Conservation (phyloP, 805 yeast genomes). For the Candida namnaoensis region DNA sequence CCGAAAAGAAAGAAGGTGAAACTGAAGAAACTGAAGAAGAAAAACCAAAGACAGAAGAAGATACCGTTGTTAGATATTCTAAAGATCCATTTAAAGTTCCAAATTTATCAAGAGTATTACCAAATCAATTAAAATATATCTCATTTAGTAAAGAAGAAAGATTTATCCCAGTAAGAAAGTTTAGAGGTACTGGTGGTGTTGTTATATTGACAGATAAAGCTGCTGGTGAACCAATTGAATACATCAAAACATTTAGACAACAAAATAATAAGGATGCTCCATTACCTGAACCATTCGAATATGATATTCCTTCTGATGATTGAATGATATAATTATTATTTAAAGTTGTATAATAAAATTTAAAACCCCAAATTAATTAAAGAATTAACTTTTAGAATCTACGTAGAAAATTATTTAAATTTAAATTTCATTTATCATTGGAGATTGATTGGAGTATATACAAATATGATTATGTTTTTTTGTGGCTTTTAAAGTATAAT, state of each 20-base stretch:
- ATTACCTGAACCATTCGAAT: slow-evolving; percentile 59
- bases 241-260: slow-evolving; percentile 81
- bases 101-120: slow-evolving; percentile 84
- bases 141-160: slow-evolving; percentile 69
- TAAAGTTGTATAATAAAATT: too few species aligned
- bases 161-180: slow-evolving; percentile 76
- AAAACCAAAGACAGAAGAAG: slow-evolving; percentile 8
- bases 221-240: slow-evolving; percentile 51
- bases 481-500: too few species aligned
- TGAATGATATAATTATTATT: neutral
- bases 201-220: slow-evolving; percentile 59
- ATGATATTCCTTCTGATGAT: slow-evolving; percentile 39
- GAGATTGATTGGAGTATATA: slow-evolving; percentile 21
- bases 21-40: slow-evolving; percentile 16
- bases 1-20: slow-evolving; percentile 18
- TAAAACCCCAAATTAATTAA: too few species aligned
- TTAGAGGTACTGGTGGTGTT: slow-evolving; percentile 61
- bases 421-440: too few species aligned
- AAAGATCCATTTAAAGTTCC: slow-evolving; percentile 61
- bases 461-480: neutral
- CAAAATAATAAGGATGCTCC: slow-evolving; percentile 67
- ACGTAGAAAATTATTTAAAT: too few species aligned
- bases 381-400: too few species aligned
- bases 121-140: slow-evolving; percentile 78
- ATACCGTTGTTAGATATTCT: slow-evolving; percentile 38